A percentile compares a stretch with the other conserved stretches of the same genome.
These are phyloP conservation scores for Eucommia ulmoides DNA, from an alignment of 257 asterid species.

Conservation along the genomic window DNA sequence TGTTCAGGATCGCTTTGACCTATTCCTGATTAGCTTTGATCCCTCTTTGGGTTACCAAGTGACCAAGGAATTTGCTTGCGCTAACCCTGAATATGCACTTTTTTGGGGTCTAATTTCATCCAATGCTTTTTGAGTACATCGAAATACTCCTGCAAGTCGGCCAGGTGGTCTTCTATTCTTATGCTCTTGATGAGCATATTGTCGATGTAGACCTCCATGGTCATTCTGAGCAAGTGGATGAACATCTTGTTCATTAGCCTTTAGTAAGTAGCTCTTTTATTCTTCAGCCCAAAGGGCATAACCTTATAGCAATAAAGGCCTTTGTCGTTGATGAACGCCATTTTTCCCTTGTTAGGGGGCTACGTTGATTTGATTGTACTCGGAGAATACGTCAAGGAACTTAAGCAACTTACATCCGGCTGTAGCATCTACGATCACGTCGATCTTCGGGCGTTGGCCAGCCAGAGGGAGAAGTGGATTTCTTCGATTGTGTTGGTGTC, in stretches of 20 bases:
- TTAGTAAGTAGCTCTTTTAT: not conserved
- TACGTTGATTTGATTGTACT: too few relatives aligned
- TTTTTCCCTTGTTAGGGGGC: too few relatives aligned
- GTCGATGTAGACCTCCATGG: not conserved
- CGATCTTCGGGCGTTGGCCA: too few relatives aligned
- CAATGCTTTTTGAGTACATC: not conserved
- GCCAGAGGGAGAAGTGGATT: too few relatives aligned
- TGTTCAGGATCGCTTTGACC: not conserved
- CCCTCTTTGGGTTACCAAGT: not conserved
- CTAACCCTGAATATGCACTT: not conserved
- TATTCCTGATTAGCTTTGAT: not conserved
- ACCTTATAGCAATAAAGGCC: not conserved
- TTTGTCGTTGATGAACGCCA: not conserved
- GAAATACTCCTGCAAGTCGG: not conserved
- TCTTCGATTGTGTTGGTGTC: too few relatives aligned
- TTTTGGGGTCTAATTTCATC: too few relatives aligned
- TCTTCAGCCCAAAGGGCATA: not conserved
- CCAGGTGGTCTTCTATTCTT: not conserved
- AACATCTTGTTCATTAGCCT: not conserved
- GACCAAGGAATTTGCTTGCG: not conserved
- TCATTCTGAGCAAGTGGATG: not conserved
- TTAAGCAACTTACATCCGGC: too few relatives aligned
- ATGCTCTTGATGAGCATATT: not conserved
- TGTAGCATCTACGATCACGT: too few relatives aligned
- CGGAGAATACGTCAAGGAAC: too few relatives aligned